Base-by-base conservation (phyloP, 2,329 filamentous ascomycete genomes). In the Lachnum nothofagi region DNA sequence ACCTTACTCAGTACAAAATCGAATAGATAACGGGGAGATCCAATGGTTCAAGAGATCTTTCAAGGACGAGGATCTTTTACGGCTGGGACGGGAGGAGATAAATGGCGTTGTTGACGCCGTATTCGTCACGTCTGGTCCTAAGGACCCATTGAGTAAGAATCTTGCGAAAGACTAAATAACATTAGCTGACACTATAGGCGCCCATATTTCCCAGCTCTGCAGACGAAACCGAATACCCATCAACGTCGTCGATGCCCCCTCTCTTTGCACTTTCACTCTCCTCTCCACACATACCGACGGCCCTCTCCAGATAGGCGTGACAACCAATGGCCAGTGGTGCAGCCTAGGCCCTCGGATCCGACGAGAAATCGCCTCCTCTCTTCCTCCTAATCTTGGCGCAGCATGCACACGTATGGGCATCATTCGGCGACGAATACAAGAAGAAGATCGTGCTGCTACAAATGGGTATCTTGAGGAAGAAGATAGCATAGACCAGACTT, bases 291-390 rank as follows among this genome's bases (percentile, higher is more conserved):
- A 97, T 67, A 83, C 80, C 46, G 91, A 96, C 63, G 93, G 93
- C 0, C 91, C 93, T 8, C 75, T 98, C 34, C 93, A 97, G 65
- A 85, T 98, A 52, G 93, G 93, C 53, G 86, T 98, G 49, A 97
- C 93, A 3, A 97, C 93, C 1, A 96, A 94, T 50, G 91, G 93
- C 17, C 85, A 87, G 60, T 93, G 93, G 1, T 97, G 93, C 73
- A 96, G 95, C 69, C 78, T 98, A 24, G 88, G 93, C 5, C 88
- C 89, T 8, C 79, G 93, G 22, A 88, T 98, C 60, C 82, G 91
- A 14, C 80, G 93, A 48, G 93, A 97, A 62, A 86, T 98, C 52
- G 86, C 88, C 2, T 79, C 90, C 0, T 81, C 83, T 0, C 74
- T 98, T 3, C 93, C 93, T 0, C 66, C 74, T 1, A 77, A 86